These are phyloP conservation scores for Malassezia equina DNA, from an alignment of 1,284 basidiomycete genomes.

Conservation along the genomic window DNA sequence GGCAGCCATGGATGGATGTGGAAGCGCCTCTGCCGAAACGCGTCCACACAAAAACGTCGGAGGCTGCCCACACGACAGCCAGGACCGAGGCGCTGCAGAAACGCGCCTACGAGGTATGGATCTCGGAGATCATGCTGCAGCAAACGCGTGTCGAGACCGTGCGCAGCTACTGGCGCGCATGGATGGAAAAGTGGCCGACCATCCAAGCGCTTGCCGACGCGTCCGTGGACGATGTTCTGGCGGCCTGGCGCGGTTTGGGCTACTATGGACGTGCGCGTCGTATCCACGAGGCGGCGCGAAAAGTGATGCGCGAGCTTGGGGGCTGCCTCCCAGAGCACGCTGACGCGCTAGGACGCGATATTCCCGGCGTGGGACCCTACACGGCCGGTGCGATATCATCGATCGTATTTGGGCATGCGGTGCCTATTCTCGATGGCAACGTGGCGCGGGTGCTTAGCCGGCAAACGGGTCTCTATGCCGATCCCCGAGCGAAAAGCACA, in stretches of 20 bases:
- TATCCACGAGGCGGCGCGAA: constrained; percentile 37
- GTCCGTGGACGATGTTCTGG: constrained; percentile 50
- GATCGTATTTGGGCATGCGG: constrained; percentile 40
- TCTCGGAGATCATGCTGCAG: constrained; percentile 92
- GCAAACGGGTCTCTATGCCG: constrained; percentile 34
- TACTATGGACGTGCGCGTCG: constrained; percentile 45
- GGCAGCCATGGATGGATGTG: constrained; percentile 55
- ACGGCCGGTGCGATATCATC: constrained; percentile 54
- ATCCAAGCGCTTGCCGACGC: constrained; percentile 59
- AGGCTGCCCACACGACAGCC: background rate
- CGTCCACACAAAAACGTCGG: background rate
- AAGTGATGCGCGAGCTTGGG: constrained; percentile 50
- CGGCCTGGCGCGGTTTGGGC: constrained; percentile 42
- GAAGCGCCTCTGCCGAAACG: background rate
- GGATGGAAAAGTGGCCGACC: constrained; percentile 40
- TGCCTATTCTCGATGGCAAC: constrained; percentile 43
- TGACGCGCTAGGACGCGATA: constrained; percentile 66
- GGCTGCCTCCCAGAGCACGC: constrained; percentile 70
- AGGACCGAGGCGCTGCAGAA: constrained; percentile 49
- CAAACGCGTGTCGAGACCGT: constrained; percentile 61
- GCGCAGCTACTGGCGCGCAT: constrained; percentile 35
- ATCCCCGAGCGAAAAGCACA: constrained; percentile 31
- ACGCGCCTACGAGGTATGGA: constrained; percentile 59
- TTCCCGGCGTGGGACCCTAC: constrained; percentile 83
- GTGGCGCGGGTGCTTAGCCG: constrained; percentile 36